Evolutionary conservation across 108 stramenopile genomes (phyloP), one percentile per base, ranked within the genome.

Genomic region (Pseudonitzschia multistriata): DNA sequence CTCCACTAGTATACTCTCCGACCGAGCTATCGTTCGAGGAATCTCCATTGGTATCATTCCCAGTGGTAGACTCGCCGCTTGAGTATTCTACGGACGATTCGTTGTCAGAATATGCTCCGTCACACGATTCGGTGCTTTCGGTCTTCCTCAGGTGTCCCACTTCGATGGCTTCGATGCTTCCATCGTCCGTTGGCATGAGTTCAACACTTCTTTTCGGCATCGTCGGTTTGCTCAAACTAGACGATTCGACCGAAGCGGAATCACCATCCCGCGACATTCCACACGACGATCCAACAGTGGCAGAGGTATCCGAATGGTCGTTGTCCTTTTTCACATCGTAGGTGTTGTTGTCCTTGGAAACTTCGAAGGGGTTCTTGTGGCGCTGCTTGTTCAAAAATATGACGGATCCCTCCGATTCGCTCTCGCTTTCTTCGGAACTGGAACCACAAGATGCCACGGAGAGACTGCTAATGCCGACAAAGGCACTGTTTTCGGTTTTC

Each of bases 91-190:
- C 22, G 5, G 57, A 59, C 4, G 57, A 59, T 33, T 59, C 31
- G 28, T 35, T 59, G 22, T 25, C 25, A 3, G 50, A 52, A 42
- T 10, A 42, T 19, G 50, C 25, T 52, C 50, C 50, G 2, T 52
- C 50, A 52, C 24, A 24, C 50, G 21, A 7, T 22, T 22, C 25
- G 19, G 22, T 0, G 21, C 2, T 52, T 19, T 52, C 50, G 24
- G 19, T 19, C 8, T 24, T 52, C 24, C 22, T 25, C 50, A 1
- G 2, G 22, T 19, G 25, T 19, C 21, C 1, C 7, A 15, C 54
- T 55, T 60, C 28, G 33, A 36, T 60, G 59, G 59, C 35, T 60
- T 60, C 59, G 3, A 60, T n/a, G 31, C 35, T 36, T 2, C 59
- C 59, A 60, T 33, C 35, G 30, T 36, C 35, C 5, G 31, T 28